These are phyloP conservation scores for Alternaria atra DNA, from an alignment of 2,329 filamentous ascomycete species.

Conservation along the genomic window DNA sequence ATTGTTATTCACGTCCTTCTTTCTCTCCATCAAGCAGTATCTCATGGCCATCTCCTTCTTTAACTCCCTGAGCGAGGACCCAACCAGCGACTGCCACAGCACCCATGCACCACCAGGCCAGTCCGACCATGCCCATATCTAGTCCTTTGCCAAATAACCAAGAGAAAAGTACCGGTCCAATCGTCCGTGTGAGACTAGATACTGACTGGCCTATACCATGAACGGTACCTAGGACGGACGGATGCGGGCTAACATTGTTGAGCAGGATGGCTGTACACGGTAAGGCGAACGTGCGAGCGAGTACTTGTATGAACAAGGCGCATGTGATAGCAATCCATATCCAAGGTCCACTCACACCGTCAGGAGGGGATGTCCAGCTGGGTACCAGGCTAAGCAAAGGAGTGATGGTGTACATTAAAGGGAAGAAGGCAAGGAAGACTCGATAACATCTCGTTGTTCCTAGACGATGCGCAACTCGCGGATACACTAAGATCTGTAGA, in stretches of 20 bases:
- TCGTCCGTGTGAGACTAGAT: conserved; percentile 65
- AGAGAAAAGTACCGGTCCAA: conserved; percentile 69
- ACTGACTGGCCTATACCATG: conserved; percentile 69
- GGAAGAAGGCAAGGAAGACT: conserved; percentile 55
- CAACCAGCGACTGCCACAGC: conserved; percentile 60
- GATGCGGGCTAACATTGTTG: conserved; percentile 62
- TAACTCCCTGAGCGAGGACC: conserved; percentile 64
- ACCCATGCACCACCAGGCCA: conserved; percentile 66
- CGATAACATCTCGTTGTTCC: conserved; percentile 55
- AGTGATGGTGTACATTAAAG: conserved; percentile 54
- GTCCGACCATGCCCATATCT: conserved; percentile 65
- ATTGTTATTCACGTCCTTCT: neutral
- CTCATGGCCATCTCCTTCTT: conserved; percentile 71
- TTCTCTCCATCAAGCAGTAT: conserved; percentile 65
- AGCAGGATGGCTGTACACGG: conserved; percentile 65
- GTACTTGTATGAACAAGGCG: conserved; percentile 56
- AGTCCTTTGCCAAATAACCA: conserved; percentile 69
- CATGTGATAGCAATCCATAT: conserved; percentile 56
- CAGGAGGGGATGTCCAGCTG: conserved; percentile 50
- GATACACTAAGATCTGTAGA: conserved; percentile 59
- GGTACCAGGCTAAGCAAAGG: conserved; percentile 57
- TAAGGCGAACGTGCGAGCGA: conserved; percentile 61
- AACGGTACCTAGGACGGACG: conserved; percentile 63
- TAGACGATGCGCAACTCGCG: conserved; percentile 51
- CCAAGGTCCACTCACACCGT: conserved; percentile 50